Percentiles rank a stretch among this genome's conserved stretches.
phyloP scores from a whole-genome alignment of 306 rosid genomes.

The Vigna nakashimae region DNA sequence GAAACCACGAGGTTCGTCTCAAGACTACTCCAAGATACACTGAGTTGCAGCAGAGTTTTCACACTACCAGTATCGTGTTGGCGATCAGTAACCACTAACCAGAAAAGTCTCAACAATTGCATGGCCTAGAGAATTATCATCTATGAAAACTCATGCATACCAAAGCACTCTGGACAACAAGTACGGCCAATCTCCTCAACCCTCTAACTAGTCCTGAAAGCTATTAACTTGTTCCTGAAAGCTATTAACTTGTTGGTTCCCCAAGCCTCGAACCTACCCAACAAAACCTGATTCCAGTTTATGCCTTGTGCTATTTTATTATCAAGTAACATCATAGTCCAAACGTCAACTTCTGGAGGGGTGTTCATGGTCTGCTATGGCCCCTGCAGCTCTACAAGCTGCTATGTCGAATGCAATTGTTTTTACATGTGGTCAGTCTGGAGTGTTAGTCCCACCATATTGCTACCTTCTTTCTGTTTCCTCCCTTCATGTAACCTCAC shows the following conservation, averaged over 20 bases:
- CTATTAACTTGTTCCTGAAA: conserved; percentile 64
- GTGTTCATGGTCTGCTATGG: too few relatives aligned
- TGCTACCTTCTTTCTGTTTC: conserved; percentile 15
- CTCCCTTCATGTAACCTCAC: conserved; percentile 10
- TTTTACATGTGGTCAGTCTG: too few relatives aligned
- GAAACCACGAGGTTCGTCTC: not conserved
- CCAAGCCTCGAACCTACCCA: conserved; percentile 45
- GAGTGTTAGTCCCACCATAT: not conserved
- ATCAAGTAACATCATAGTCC: not conserved
- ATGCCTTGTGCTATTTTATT: not conserved
- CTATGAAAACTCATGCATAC: conserved; percentile 53
- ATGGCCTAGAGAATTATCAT: conserved; percentile 48
- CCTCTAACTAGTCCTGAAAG: conserved; percentile 61
- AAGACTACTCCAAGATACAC: conserved; percentile 30
- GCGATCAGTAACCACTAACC: conserved; percentile 42
- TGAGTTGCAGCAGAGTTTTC: conserved; percentile 53
- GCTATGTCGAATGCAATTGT: too few relatives aligned
- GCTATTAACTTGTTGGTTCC: conserved; percentile 64
- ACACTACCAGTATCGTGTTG: conserved; percentile 52
- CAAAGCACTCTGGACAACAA: conserved; percentile 58
- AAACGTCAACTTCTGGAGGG: too few relatives aligned
- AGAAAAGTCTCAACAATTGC: conserved; percentile 54
- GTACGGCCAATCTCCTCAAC: conserved; percentile 45
- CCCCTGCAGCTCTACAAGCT: too few relatives aligned
- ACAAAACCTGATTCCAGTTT: not conserved